Evolutionary conservation across 176 grass and related monocot genomes (phyloP).

Genomic region (Avena sativa): DNA sequence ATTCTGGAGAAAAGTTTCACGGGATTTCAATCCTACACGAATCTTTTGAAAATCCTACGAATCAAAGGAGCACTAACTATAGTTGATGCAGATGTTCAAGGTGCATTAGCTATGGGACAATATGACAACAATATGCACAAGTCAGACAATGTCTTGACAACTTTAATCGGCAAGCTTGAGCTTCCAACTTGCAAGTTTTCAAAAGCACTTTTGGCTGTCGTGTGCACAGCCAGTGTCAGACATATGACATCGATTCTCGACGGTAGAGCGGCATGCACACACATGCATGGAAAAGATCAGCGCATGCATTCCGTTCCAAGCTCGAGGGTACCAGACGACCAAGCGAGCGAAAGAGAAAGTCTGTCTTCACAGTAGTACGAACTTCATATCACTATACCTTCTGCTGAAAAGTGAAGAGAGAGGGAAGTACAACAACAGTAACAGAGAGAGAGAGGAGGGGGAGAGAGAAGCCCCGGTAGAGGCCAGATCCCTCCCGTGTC

Average conservation of each 20-base stretch:
- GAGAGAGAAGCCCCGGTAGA: neutral
- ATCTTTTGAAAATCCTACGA: no score
- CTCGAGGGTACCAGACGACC: neutral
- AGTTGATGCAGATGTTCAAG: no score
- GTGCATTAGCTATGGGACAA: no score
- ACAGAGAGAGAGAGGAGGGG: neutral
- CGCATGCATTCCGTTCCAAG: neutral
- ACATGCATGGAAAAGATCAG: neutral
- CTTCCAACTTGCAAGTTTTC: conserved; percentile 34
- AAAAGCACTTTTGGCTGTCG: conserved; percentile 32
- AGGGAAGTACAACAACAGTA: conserved; percentile 39
- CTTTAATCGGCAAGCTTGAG: neutral
- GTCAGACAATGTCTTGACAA: conserved; percentile 4
- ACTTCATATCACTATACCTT: conserved; percentile 54
- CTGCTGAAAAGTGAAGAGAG: conserved; percentile 5
- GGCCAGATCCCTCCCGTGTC: conserved; percentile 41
- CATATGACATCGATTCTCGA: conserved; percentile 12
- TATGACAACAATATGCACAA: neutral
- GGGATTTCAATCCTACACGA: no score
- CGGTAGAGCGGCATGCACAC: neutral
- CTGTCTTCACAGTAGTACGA: conserved; percentile 11
- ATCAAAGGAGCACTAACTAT: no score
- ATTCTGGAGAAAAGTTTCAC: no score
- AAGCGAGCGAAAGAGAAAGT: neutral
- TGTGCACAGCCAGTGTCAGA: conserved; percentile 1